A percentile compares a stretch with the other conserved stretches of the same genome.
Evolutionary conservation across 345 rosid genomes (phyloP).

Genomic region (Melastoma malabathricum): DNA sequence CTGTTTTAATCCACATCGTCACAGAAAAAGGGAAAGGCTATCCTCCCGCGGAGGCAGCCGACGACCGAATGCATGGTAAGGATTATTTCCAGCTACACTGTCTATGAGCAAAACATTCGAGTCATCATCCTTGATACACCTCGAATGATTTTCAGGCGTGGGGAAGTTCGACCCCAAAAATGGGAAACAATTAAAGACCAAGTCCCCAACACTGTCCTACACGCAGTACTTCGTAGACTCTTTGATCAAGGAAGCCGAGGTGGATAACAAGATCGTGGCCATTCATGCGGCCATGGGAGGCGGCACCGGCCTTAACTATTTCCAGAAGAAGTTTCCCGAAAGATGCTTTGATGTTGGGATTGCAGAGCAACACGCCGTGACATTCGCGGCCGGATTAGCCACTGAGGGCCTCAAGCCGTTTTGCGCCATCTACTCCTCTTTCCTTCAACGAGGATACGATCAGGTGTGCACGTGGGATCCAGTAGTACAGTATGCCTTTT

Average conservation of each 20-base stretch:
- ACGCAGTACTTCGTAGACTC: slow-evolving; percentile 31
- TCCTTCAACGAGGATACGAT: slow-evolving; percentile 38
- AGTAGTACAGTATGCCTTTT: too few relatives aligned
- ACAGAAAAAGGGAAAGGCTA: slow-evolving; percentile 50
- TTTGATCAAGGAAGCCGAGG: slow-evolving; percentile 30
- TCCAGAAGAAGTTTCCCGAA: slow-evolving; percentile 26
- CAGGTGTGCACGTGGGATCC: slow-evolving; percentile 12
- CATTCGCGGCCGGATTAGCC: slow-evolving; percentile 46
- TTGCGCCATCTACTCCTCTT: slow-evolving; percentile 45
- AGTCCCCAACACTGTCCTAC: slow-evolving; percentile 15
- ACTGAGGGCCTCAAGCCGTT: slow-evolving; percentile 39
- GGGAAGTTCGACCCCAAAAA: slow-evolving; percentile 31
- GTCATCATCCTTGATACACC: not conserved
- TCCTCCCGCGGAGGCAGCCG: slow-evolving; percentile 29
- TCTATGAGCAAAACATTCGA: not conserved
- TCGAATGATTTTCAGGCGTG: slow-evolving; percentile 14
- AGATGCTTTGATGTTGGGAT: slow-evolving; percentile 41
- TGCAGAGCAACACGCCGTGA: slow-evolving; percentile 46
- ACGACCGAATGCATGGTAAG: slow-evolving; percentile 44
- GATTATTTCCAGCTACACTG: not conserved
- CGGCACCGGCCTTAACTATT: slow-evolving; percentile 35
- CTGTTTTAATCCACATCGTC: slow-evolving; percentile 33
- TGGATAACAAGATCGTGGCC: slow-evolving; percentile 31
- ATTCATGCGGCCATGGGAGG: slow-evolving; percentile 57
- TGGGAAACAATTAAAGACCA: slow-evolving; percentile 30